Conservation (phyloP, 2,329 filamentous ascomycete species). For the Aspergillus tamarii region DNA sequence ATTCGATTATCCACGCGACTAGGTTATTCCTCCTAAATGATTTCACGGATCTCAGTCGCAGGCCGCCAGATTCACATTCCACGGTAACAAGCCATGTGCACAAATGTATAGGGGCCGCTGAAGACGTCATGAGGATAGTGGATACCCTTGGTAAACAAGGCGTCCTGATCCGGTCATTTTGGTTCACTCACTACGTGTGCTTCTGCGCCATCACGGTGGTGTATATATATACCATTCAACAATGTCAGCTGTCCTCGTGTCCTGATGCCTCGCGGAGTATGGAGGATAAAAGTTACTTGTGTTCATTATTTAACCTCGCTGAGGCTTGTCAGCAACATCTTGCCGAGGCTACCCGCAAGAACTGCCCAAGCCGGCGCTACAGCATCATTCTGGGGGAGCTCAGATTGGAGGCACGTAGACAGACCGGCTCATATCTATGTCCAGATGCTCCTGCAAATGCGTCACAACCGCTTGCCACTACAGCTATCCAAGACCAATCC, state of each 20-base stretch:
- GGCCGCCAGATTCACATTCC: conserved; percentile 32
- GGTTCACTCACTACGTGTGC: conserved; percentile 49
- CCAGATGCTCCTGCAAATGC: not conserved
- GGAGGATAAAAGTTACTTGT: conserved; percentile 25
- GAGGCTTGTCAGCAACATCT: conserved; percentile 52
- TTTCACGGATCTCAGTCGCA: conserved; percentile 39
- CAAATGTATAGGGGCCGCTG: conserved; percentile 50
- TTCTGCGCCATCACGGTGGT: conserved; percentile 48
- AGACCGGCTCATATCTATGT: conserved; percentile 28
- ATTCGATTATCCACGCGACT: conserved; percentile 44
- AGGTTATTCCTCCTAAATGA: conserved; percentile 42
- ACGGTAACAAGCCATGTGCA: conserved; percentile 41
- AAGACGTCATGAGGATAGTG: conserved; percentile 42
- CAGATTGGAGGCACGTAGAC: conserved; percentile 45
- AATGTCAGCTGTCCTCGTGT: conserved; percentile 31
- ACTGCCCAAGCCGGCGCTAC: conserved; percentile 52
- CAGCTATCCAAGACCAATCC: conserved; percentile 4
- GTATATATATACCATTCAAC: conserved; percentile 48
- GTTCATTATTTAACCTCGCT: conserved; percentile 45
- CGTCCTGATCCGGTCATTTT: conserved; percentile 43
- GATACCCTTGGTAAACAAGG: conserved; percentile 41
- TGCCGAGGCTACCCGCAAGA: conserved; percentile 50
- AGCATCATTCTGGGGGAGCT: conserved; percentile 54
- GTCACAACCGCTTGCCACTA: conserved; percentile 5
- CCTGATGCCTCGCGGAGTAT: conserved; percentile 21